These are phyloP conservation scores for Acanthamoeba castellanii DNA, from an alignment of 208 protist species.

Conservation along the genomic window DNA sequence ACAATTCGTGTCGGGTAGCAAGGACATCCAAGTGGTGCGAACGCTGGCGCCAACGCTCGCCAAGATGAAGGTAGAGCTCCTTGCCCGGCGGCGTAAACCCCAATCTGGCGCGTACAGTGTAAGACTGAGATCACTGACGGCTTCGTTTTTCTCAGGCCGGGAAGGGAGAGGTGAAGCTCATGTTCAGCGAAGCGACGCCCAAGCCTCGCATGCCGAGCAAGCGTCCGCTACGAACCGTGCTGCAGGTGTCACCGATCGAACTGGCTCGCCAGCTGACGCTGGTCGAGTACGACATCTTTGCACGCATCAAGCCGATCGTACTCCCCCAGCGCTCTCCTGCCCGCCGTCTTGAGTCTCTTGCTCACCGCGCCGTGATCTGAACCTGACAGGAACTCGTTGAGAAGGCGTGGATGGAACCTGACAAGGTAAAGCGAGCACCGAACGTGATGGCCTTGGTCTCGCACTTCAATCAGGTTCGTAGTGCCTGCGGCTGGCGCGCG, in stretches of 20 bases:
- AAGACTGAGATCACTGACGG: neutral
- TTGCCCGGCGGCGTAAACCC: no score
- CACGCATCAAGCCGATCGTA: conserved; percentile 62
- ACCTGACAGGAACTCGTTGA: conserved; percentile 65
- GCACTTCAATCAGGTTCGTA: conserved; percentile 65
- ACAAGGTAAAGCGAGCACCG: conserved; percentile 40
- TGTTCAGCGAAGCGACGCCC: conserved; percentile 73
- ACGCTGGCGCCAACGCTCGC: conserved; percentile 37
- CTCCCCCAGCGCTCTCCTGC: neutral
- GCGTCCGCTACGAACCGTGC: neutral
- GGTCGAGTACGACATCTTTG: conserved; percentile 72
- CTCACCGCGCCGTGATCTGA: neutral
- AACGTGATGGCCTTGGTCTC: conserved; percentile 71
- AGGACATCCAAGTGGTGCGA: conserved; percentile 24
- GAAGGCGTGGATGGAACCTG: conserved; percentile 61
- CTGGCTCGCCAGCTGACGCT: conserved; percentile 71
- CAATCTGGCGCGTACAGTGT: no score
- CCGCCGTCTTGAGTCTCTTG: neutral
- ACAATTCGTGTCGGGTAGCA: conserved; percentile 52
- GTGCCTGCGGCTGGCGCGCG: neutral
- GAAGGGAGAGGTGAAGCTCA: conserved; percentile 51
- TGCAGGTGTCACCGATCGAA: conserved; percentile 65
- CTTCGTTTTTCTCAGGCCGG: neutral
- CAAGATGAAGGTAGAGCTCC: conserved; percentile 41
- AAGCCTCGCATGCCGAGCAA: conserved; percentile 63